These are phyloP conservation scores for Boletus vinaceobasis DNA, from an alignment of 768 basidiomycete genomes.

Conservation along the genomic window DNA sequence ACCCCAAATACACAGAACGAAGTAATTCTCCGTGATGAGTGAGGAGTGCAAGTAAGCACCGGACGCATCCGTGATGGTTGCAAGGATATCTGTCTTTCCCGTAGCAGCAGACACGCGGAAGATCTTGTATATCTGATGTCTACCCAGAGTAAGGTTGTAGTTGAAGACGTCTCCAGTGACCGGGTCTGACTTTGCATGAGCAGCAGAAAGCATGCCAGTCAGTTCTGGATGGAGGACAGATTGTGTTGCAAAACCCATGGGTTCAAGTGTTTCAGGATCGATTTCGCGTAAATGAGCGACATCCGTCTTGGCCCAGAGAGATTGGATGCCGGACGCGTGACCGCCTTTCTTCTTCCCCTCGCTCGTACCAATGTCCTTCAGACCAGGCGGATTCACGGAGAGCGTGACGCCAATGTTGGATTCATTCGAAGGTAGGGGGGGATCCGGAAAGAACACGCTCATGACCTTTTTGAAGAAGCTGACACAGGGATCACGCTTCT, in stretches of 20 bases:
- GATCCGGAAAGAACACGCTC: conserved; percentile 27
- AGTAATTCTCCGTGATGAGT: conserved; percentile 35
- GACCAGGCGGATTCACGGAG: conserved; percentile 29
- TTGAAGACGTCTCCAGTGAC: conserved; percentile 37
- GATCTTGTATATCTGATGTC: conserved; percentile 27
- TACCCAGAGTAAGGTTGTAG: conserved; percentile 32
- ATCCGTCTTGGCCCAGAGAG: conserved; percentile 35
- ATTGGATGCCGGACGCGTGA: conserved; percentile 25
- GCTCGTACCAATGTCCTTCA: conserved; percentile 22
- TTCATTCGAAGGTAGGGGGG: neutral
- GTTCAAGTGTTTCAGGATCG: conserved; percentile 37
- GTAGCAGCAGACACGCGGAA: conserved; percentile 34
- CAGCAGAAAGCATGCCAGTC: conserved; percentile 32
- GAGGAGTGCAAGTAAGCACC: conserved; percentile 39
- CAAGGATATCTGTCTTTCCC: conserved; percentile 33
- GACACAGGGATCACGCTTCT: conserved; percentile 33
- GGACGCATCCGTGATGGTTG: conserved; percentile 37
- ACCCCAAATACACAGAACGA: conserved; percentile 36
- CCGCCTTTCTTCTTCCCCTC: conserved; percentile 18
- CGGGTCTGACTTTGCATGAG: conserved; percentile 38
- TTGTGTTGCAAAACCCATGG: conserved; percentile 31
- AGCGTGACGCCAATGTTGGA: conserved; percentile 28
- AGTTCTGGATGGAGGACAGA: conserved; percentile 31
- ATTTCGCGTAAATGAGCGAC: conserved; percentile 27
- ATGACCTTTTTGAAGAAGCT: conserved; percentile 32